Evolutionary conservation across 2,329 filamentous ascomycete genomes (phyloP).

Genomic region (Phaeosphaeria sp.): DNA sequence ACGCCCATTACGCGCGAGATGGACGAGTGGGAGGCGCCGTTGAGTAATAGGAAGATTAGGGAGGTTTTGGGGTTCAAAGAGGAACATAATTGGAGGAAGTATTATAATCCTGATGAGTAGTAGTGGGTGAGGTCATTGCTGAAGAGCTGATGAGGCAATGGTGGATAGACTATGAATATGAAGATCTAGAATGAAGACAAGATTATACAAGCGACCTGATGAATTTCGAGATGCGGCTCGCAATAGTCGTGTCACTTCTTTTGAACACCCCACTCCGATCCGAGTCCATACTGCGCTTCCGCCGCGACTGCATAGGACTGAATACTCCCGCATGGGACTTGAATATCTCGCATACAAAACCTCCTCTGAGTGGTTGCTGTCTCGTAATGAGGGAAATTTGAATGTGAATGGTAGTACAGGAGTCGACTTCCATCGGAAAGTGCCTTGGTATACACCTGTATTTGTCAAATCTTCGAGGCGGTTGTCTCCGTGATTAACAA

Average conservation of each 20-base stretch:
- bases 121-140: background rate
- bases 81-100: conserved; percentile 63
- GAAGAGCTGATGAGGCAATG: background rate
- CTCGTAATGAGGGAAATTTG: background rate
- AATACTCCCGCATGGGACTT: conserved; percentile 5
- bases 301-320: conserved; percentile 3
- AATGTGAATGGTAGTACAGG: conserved; percentile 10
- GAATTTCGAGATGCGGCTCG: conserved; percentile 6
- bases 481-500: background rate
- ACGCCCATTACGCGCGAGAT: conserved; percentile 62
- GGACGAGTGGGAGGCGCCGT: conserved; percentile 64
- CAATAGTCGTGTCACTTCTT: conserved; percentile 3
- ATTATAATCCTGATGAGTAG: conserved; percentile 47
- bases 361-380: background rate
- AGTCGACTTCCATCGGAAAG: background rate
- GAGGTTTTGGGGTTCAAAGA: conserved; percentile 66
- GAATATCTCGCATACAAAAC: background rate
- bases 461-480: background rate
- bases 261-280: conserved; percentile 7
- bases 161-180: background rate
- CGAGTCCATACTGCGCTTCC: conserved; percentile 8
- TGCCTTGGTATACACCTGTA: background rate
- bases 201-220: background rate
- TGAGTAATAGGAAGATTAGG: conserved; percentile 66
- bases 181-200: background rate